phyloP scores from a whole-genome alignment of 306 rosid species.

The Acacia crassicarpa region DNA sequence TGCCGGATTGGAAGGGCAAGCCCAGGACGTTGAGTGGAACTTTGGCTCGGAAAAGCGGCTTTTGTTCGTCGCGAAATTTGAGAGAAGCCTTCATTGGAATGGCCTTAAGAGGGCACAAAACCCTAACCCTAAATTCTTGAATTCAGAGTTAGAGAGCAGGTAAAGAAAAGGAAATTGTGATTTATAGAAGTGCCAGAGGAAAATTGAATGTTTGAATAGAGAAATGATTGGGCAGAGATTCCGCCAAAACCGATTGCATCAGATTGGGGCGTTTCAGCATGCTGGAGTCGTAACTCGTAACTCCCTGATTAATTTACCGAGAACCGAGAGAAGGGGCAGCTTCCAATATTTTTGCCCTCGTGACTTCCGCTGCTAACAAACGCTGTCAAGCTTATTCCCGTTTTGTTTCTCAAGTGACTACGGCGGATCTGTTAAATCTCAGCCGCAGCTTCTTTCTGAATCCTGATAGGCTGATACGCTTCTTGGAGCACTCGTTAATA shows the following conservation, averaged over 20 bases:
- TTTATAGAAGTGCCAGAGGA: neutral
- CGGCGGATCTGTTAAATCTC: neutral
- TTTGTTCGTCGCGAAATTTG: constrained; percentile 80
- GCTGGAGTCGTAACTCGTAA: neutral
- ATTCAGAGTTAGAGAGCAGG: neutral
- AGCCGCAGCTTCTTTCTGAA: neutral
- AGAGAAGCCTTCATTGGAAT: constrained; percentile 79
- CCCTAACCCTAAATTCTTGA: constrained; percentile 9
- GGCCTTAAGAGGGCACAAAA: neutral
- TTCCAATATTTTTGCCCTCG: no score
- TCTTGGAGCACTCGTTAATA: no score
- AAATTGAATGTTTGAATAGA: constrained; percentile 10
- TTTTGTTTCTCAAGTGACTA: neutral
- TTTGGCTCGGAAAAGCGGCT: constrained; percentile 72
- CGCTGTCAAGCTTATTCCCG: neutral
- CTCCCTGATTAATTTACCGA: neutral
- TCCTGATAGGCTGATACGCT: no score
- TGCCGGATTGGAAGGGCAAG: constrained; percentile 80
- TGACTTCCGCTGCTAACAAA: neutral
- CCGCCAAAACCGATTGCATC: constrained; percentile 17
- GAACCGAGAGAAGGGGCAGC: neutral
- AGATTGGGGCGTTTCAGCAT: neutral
- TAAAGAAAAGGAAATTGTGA: neutral
- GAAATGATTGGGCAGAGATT: constrained; percentile 10
- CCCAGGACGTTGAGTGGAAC: constrained; percentile 74